Evolutionary conservation across 108 stramenopile species (phyloP), one percentile per base, ranked within the genome.

Genomic region (Skeletonema costatum): DNA sequence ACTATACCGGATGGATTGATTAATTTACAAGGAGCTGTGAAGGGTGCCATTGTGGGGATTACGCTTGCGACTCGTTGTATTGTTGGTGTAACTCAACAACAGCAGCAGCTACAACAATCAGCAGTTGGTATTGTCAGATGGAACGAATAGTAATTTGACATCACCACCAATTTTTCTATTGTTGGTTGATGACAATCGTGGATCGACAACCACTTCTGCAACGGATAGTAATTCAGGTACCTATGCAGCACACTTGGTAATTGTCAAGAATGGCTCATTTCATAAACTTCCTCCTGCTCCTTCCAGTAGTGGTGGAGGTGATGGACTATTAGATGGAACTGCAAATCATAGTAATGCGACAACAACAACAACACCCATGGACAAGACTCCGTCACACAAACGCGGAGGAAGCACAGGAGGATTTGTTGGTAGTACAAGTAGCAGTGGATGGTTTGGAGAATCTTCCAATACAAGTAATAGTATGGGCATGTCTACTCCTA

Each of bases 141-240:
- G 19, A 21, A 56, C 6, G 0, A 4, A 56, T 25, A 56, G 8
- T n/a, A 25, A 25, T 4, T 38, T 68, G 17, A 32, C 70, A 25
- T 65, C 66, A 17, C 10, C 70, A 8, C 87, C 86, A n/a, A 68
- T 88, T 3, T 94, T 92, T 78, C 71, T 95, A 38, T 60, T 95
- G 14, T 64, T 95, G 66, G 88, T 92, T 0, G 94, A 95, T 60
- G 94, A 95, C 73, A 81, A 92, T 76, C 85, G 86, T 32, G 93
- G 91, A 39, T 62, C 66, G 1, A 17, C 59, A 4, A 32, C 14
- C 5, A 19, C 63, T 61, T 14, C 41, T 42, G 41, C 58, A 62
- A 61, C 41, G 60, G 39, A 68, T 60, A 25, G 25, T 44, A 46
- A 66, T 67, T 71, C 66, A 2, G 93, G 94, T 12, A 84, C 87